Base-by-base conservation (phyloP, 768 basidiomycete species). In the Lentinula boryana region DNA sequence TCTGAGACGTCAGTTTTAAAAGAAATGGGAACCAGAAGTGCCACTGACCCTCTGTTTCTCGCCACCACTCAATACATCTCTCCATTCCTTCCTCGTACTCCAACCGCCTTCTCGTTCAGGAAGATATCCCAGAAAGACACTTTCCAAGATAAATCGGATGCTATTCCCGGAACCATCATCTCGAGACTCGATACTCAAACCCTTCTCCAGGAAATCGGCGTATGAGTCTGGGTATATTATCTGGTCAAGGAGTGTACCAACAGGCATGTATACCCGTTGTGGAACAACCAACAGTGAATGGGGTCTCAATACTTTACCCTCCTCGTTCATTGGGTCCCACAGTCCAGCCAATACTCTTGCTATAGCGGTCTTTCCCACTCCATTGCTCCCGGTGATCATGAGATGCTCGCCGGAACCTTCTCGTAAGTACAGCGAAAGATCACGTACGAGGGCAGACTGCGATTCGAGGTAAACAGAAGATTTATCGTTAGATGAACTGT, bases 51-150 rank as follows among this genome's bases (percentile, higher is more conserved):
- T 74, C 73, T 98, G 96, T 74, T 97, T 98, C 82, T 98, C 96
- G 0, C 96, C 96, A 0, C 96, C 96, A 66, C 93, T 95, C 67
- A 96, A 75, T 49, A 98, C 93, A 74, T 97, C 93, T 64, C 93
- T 83, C 95, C 95, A 98, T 72, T 98, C 95, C 74, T 97, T 98
- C 68, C 88, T 76, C 31, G 93, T 89, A 62, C 78, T 79, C 86
- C 93, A 91, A 0, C 95, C 95, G 0, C 96, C 95, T 71, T 97
- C 96, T 31, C 96, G 75, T 49, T 82, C 81, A 2, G 93, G 90
- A 23, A 98, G 70, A 70, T 98, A 98, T 16, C 80, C 88, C 63
- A 98, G 71, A 72, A 91, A 91, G 10, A 89, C 95, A 63, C 84
- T 84, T 66, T 88, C 82, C 62, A 98, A 73, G 33, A 97, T 94